Base-by-base conservation (phyloP, 805 yeast species). In the Kodamaea leandrae region DNA sequence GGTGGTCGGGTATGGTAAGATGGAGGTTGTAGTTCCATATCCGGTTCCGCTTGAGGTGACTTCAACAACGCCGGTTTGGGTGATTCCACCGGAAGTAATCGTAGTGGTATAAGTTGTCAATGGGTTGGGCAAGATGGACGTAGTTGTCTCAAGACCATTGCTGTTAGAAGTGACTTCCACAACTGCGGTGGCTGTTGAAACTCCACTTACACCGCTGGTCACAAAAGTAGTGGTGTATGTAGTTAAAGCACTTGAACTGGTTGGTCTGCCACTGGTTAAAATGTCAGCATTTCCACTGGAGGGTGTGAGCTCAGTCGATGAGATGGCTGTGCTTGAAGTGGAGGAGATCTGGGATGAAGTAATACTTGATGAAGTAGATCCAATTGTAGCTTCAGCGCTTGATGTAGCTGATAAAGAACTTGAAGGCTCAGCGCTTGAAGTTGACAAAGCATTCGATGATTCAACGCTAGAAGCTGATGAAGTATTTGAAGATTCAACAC, bases 201-300 rank as follows among this genome's bases (percentile, higher is more conserved):
- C 10, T 21, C 25, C 25, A 21, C 25, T 21, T 21, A 6, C 29
- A 26, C 5, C 13, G 14, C 13, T 12, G 13, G 8, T 12, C 8
- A 9, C 29, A 26, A 26, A 26, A n/a, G 29, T 26, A 13, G 29
- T 26, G 29, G 29, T 26, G 29, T 8, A 26, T 26, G 29, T 26
- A 9, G 24, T 21, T 9, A 21, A 21, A 21, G 24, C 9, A 21
- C 9, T 21, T 21, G 24, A 9, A 9, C 6, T 21, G 6, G 9
- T 21, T 7, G 24, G 9, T 9, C 9, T 21, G 24, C n/a, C n/a
- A n/a, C n/a, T n/a, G n/a, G n/a, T n/a, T n/a, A n/a, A n/a, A n/a
- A n/a, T n/a, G n/a, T n/a, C n/a, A n/a, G n/a, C n/a, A n/a, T n/a
- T n/a, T n/a, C n/a, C n/a, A n/a, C n/a, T n/a, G n/a, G n/a, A n/a